Base-by-base conservation (phyloP, 257 asterid genomes). In the Solanum chaucha region DNA sequence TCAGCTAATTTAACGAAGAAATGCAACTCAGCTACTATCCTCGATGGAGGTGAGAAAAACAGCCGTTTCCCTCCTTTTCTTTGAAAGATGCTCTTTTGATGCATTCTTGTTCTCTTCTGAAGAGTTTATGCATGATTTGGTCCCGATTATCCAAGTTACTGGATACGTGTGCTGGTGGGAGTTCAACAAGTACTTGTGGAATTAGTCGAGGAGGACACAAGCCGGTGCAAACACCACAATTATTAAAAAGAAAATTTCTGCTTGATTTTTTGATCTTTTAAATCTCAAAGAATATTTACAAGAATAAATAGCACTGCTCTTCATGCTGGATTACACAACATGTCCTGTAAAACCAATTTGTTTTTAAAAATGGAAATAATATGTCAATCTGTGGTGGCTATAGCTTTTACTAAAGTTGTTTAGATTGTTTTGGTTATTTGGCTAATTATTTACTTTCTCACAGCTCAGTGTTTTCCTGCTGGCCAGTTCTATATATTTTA, bases 1-100 rank as follows among this genome's bases (percentile, higher is more conserved):
- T 95, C 98, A 22, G 95, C 98, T 55, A 93, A 91, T 88, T 86
- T 95, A 32, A 93, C 95, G 65, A 93, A 93, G 72, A 93, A 89
- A 88, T 89, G 93, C 78, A 91, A 92, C 84, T 88, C 96, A 10
- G 94, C 96, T 59, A 85, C 85, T 87, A 82, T 88, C 77, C 93
- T 93, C 30, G 92, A 92, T 93, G 98, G 98, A 81, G 98, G 98
- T 94, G 85, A 87, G 91, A 48, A 24, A 13, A 20, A 24, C 44
- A 74, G 61, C 22, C 58, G 22, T 86, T 82, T 86, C 19, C 20
- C 26, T 24, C 34, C 51, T 20, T 61, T 24, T 38, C 9, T 71
- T 1, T 4, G 14, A 6, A 58, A 22, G 26, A 3, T 48, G 59
- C 40, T 81, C 24, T 59, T 87, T 38, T 67, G 64, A 46, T 48